Conservation (phyloP, 345 rosid genomes). For the Durio zibethinus region DNA sequence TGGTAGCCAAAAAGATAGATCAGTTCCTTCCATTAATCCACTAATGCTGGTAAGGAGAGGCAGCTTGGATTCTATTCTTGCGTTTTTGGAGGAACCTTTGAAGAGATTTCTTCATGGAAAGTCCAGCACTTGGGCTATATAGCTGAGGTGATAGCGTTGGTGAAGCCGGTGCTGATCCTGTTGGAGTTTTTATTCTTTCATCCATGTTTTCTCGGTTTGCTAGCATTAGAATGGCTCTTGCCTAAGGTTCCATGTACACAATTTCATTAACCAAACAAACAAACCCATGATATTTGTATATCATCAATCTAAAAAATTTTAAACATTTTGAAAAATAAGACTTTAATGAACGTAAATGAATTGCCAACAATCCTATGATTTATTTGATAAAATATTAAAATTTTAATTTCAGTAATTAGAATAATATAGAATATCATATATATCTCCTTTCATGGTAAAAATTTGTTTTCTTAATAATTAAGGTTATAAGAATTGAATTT, state of each 20-base stretch:
- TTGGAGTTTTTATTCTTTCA: conserved; percentile 6
- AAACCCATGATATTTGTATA: background rate
- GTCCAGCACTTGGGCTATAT: background rate
- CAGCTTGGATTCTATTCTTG: conserved; percentile 24
- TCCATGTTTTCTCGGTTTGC: conserved; percentile 13
- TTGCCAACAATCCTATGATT: too few species aligned
- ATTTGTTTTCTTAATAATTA: too few species aligned
- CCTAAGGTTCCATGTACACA: background rate
- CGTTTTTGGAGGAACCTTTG: conserved; percentile 33
- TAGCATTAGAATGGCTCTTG: conserved; percentile 17
- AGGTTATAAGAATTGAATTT: too few species aligned
- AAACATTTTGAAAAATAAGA: background rate
- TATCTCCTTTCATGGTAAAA: too few species aligned
- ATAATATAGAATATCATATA: too few species aligned
- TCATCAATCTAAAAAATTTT: too few species aligned
- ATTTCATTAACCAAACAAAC: background rate
- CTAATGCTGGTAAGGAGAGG: conserved; percentile 6
- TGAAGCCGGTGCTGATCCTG: background rate
- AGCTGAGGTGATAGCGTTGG: background rate
- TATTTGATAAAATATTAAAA: too few species aligned
- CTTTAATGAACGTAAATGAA: too few species aligned
- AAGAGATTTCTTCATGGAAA: conserved; percentile 30
- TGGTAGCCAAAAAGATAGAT: background rate
- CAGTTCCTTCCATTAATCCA: background rate
- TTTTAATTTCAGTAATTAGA: too few species aligned